These are phyloP conservation scores for Aureobasidium sp. DNA, from an alignment of 2,329 filamentous ascomycete species.

Conservation along the genomic window DNA sequence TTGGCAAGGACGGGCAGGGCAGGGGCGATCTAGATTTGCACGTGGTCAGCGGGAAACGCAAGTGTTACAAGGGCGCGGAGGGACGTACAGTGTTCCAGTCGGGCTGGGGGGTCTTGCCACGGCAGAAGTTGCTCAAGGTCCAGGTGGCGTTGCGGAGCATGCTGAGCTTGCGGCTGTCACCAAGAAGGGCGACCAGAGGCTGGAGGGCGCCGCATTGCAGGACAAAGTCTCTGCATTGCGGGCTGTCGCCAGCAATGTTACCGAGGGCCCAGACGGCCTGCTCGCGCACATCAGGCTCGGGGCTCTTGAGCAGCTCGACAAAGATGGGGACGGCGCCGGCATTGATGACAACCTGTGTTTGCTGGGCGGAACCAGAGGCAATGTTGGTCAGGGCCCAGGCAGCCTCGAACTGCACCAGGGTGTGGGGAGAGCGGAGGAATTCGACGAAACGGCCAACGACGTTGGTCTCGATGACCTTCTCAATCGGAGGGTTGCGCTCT, in stretches of 20 bases:
- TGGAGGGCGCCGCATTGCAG: slow-evolving; percentile 84
- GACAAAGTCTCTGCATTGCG: slow-evolving; percentile 94
- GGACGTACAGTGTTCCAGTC: slow-evolving; percentile 87
- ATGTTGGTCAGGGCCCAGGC: slow-evolving; percentile 99
- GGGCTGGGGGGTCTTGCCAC: slow-evolving; percentile 97
- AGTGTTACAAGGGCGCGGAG: slow-evolving; percentile 20
- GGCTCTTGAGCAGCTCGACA: slow-evolving; percentile 89
- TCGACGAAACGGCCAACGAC: slow-evolving; percentile 97
- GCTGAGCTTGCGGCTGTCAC: slow-evolving; percentile 96
- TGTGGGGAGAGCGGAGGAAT: slow-evolving; percentile 95
- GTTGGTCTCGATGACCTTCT: slow-evolving; percentile 98
- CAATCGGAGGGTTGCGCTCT: slow-evolving; percentile 97
- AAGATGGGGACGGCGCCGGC: slow-evolving; percentile 98
- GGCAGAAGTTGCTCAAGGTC: slow-evolving; percentile 99
- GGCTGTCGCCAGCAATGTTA: slow-evolving; percentile 98
- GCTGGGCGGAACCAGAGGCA: slow-evolving; percentile 89
- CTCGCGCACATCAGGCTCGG: slow-evolving; percentile 94
- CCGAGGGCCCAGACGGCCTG: slow-evolving; percentile 98
- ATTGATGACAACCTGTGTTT: slow-evolving; percentile 98
- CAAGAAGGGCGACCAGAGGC: slow-evolving; percentile 80
- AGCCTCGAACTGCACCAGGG: slow-evolving; percentile 96
- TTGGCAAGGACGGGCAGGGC: slow-evolving; percentile 93
- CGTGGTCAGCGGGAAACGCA: slow-evolving; percentile 3
- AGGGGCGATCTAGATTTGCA: slow-evolving; percentile 68
- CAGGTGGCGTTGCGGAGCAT: slow-evolving; percentile 98